Evolutionary conservation across 345 rosid species (phyloP), one percentile per base, ranked within the genome.

Genomic region (Moricandia moricandioides): DNA sequence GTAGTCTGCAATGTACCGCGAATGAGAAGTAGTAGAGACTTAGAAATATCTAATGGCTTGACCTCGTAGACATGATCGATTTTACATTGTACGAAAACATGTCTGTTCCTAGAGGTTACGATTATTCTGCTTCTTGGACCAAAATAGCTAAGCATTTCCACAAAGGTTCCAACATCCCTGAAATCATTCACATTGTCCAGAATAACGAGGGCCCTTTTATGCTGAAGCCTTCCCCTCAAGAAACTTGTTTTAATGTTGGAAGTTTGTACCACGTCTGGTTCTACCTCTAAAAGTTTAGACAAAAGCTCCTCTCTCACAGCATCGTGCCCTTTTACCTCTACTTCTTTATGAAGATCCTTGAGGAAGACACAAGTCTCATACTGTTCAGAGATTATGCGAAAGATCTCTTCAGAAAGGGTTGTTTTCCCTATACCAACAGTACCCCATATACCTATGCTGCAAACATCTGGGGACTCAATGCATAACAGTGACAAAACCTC

Each of bases 341-440:
- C 37, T 14, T 70, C 26, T 45, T 81, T 70, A 43, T 80, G 77
- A 39, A 85, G 78, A 43, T 83, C 78, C 24, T 61, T 62, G 0
- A 84, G 63, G 76, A 85, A 84, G 77, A 79, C 72, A 40, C 58
- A 69, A 39, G 79, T 67, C 9, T 84, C 84, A 63, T 80, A 88
- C 9, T 69, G 59, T 62, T 30, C 14, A 16, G 82, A 80, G 7
- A 84, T 74, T 39, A 56, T 21, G 16, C 81, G 67, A 57, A 69
- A 82, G 8, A 84, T 57, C 3, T 72, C 84, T 57, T 69, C 60
- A 39, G 93, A 85, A 49, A 85, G 62, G 33, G 83, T 58, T 29
- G 89, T 87, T 67, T 87, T 85, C 5, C 91, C 91, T 4, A 82
- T 62, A 4, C 89, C 87, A 43, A 80, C 84, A 34, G 69, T 77